Evolutionary conservation across 805 yeast genomes (phyloP).

Genomic region (Kazachstania psychrophila): DNA sequence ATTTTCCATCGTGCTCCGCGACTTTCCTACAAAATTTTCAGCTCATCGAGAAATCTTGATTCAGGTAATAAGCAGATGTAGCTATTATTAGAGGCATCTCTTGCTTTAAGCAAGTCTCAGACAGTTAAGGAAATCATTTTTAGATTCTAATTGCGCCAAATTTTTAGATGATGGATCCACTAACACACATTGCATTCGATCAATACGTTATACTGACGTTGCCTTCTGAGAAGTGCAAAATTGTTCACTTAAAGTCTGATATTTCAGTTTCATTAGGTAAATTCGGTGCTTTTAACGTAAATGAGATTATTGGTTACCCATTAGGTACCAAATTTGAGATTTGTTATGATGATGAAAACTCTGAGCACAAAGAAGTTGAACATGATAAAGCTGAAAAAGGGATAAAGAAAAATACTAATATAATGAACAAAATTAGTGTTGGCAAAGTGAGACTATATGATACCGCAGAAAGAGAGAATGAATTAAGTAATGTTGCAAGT

Average conservation of each 20-base stretch:
- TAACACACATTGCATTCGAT: constrained; percentile 20
- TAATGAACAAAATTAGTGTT: constrained; percentile 6
- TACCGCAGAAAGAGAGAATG: constrained; percentile 15
- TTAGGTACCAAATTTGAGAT: constrained; percentile 89
- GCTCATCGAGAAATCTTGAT: constrained; percentile 5
- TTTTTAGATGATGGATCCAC: constrained; percentile 23
- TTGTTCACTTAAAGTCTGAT: constrained; percentile 55
- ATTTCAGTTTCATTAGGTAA: constrained; percentile 72
- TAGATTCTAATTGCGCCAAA: too few species aligned
- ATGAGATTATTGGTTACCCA: constrained; percentile 68
- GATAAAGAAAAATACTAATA: constrained; percentile 17
- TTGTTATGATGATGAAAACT: constrained; percentile 30
- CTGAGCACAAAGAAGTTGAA: neutral
- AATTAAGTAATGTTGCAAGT: constrained; percentile 27
- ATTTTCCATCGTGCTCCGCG: constrained; percentile 8
- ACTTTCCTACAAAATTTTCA: neutral
- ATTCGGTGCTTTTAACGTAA: constrained; percentile 76
- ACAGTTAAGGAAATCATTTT: too few species aligned
- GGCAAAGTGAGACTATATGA: constrained; percentile 21
- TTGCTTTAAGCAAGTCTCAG: too few species aligned
- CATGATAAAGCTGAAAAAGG: constrained; percentile 6
- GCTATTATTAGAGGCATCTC: too few species aligned
- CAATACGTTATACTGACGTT: constrained; percentile 52
- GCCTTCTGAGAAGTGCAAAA: constrained; percentile 73
- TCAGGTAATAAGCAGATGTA: too few species aligned